Evolutionary conservation across 768 basidiomycete genomes (phyloP).

Genomic region (Strobilomyces confusus): DNA sequence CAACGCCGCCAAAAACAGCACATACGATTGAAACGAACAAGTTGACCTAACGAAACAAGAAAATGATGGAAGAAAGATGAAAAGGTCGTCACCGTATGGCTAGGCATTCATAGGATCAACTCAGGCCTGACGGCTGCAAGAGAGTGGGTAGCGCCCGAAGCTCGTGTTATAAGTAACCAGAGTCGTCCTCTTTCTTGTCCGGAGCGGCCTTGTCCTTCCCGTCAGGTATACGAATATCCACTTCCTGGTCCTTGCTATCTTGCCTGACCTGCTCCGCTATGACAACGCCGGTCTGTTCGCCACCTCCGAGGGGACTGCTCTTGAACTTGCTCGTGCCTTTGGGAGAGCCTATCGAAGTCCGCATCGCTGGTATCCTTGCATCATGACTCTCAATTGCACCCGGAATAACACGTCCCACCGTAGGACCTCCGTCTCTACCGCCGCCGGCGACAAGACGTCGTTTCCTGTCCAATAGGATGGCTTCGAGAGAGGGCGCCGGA

Average conservation of each 20-base stretch:
- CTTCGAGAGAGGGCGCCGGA: slow-evolving; percentile 61
- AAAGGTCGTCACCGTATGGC: neutral
- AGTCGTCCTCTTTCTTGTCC: slow-evolving; percentile 32
- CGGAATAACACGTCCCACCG: slow-evolving; percentile 1
- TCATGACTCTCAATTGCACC: slow-evolving; percentile 18
- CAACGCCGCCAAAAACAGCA: slow-evolving; percentile 12
- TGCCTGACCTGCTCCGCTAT: slow-evolving; percentile 48
- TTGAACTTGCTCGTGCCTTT: slow-evolving; percentile 63
- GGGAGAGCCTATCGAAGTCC: slow-evolving; percentile 15
- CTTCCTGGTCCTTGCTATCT: slow-evolving; percentile 23
- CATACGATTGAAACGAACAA: neutral
- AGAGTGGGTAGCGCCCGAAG: neutral
- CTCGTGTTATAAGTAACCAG: slow-evolving; percentile 24
- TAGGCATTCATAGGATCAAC: neutral
- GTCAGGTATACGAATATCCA: slow-evolving; percentile 32
- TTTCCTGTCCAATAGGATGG: slow-evolving; percentile 62
- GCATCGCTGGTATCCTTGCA: slow-evolving; percentile 3
- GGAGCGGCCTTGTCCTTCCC: slow-evolving; percentile 34
- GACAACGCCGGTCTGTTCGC: slow-evolving; percentile 40
- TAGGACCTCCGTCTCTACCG: slow-evolving; percentile 15
- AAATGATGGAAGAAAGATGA: neutral
- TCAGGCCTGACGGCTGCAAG: neutral
- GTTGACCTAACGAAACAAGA: neutral
- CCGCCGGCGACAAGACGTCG: slow-evolving; percentile 40
- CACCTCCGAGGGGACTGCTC: slow-evolving; percentile 62